Percentiles rank a stretch among this genome's conserved stretches.
phyloP scores from a whole-genome alignment of 78 protist species.

The Emiliania huxleyi region DNA sequence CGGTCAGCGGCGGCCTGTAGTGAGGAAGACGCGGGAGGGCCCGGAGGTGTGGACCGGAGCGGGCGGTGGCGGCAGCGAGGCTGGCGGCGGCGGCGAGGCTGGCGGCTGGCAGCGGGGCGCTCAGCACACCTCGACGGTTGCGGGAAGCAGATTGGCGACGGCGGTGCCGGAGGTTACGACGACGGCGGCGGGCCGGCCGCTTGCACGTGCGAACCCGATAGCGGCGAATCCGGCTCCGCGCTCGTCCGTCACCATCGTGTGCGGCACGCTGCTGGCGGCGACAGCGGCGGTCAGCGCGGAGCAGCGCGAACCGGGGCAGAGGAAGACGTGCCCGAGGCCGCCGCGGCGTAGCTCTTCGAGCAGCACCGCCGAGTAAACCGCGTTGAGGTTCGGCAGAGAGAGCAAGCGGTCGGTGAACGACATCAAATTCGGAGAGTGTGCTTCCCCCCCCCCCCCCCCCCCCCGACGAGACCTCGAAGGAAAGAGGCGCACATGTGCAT shows the following conservation, averaged over 20 bases:
- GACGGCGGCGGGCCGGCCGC: conserved; percentile 3
- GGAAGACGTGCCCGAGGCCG: background rate
- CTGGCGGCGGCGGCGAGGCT: no score
- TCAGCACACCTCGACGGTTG: conserved; percentile 40
- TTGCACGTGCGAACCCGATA: conserved; percentile 26
- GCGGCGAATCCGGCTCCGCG: conserved; percentile 30
- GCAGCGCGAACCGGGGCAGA: conserved; percentile 41
- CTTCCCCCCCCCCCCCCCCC: no score
- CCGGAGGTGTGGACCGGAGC: no score
- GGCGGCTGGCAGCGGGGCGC: no score
- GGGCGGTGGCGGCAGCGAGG: no score
- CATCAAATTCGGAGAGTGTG: no score
- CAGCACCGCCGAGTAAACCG: background rate
- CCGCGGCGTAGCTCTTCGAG: conserved; percentile 36
- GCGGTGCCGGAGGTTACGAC: conserved; percentile 46
- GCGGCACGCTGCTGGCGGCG: background rate
- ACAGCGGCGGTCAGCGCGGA: conserved; percentile 30
- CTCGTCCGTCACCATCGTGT: conserved; percentile 17
- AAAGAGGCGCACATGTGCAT: no score
- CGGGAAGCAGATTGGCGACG: conserved; percentile 35
- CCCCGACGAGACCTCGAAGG: no score
- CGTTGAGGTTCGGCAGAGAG: no score
- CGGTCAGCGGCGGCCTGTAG: background rate
- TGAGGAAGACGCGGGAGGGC: no score
- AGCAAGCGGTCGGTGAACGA: no score